Evolutionary conservation across 345 rosid genomes (phyloP), one percentile per base, ranked within the genome.

Genomic region (Pseudoturritis turrita): DNA sequence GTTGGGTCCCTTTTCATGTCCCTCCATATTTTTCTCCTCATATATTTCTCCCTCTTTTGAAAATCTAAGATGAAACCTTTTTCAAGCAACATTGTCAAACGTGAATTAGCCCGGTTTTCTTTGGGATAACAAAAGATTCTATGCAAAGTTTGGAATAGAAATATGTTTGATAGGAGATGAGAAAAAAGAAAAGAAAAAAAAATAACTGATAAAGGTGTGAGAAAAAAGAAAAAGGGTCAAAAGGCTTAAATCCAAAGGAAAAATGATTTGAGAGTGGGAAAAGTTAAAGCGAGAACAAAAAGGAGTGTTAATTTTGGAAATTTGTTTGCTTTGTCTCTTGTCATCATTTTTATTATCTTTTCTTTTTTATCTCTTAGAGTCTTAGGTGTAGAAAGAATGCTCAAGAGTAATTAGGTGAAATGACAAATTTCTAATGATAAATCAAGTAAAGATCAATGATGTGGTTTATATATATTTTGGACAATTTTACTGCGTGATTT

Each of bases 211-310:
- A 53, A 61, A 60, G 59, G 56, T 52, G 64, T 41, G 51, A 33
- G 62, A n/a, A 15, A 52, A 50, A 59, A 1, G 0, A 28, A 50
- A 74, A 73, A 37, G 63, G 6, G 7, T 21, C 12, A 35, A 44
- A 62, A 62, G 46, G 66, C 65, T 63, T 54, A 3, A 40, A 26
- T 25, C 65, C 75, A 70, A 76, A 76, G 75, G 75, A 15, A 70
- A 46, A 76, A 68, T 69, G 71, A 69, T 70, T 70, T 47, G 66
- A 25, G 75, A 39, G 75, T 70, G 75, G 71, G 71, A 63, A 76
- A 76, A 76, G 79, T 47, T 63, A 76, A 76, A 70, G 79, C 5
- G 13, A 45, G 43, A 54, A 69, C 47, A 33, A 62, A 68, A 75
- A 75, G 60, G 57, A 56, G 60, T 45, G 51, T 26, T 73, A 9